Evolutionary conservation across 805 yeast species (phyloP), one percentile per base, ranked within the genome.

Genomic region (Komagataella populi): DNA sequence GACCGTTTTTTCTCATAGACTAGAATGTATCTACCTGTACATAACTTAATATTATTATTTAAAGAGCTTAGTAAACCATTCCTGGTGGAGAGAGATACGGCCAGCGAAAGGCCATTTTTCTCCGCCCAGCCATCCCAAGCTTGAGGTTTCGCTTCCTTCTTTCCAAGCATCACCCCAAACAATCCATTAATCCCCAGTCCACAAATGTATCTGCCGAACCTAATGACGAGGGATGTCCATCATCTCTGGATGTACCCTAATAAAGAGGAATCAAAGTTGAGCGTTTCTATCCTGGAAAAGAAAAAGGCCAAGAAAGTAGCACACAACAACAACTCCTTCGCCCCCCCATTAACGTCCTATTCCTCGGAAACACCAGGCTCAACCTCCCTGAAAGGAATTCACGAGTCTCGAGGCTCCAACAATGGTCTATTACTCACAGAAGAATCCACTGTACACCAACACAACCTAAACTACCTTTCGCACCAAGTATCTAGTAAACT

Each of bases 261-360:
- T 30, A 30, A 30, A 14, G 39, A 30, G 5, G 39, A 30, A 7
- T 30, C 39, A 30, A 30, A 30, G 14, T 30, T 30, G 14, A 30
- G 39, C 39, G 39, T 30, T 10, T 30, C 39, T 6, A 30, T 30
- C 14, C 14, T 30, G 20, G 50, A 51, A 43, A 50, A 46, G 23
- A 36, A 45, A 51, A 48, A 49, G 48, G 22, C 47, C 44, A 39
- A 48, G 22, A 16, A 47, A 23, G 45, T 45, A 36, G 44, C 51
- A 14, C 14, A 30, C 16, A 49, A 24, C 47, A 14, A 17, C n/a
- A 22, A 45, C 12, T 44, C 59, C 44, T 69, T 62, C 54, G 78
- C 78, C 1, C 83, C 82, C 2, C 80, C 83, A 6, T 60, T 79
- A 20, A 71, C 77, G 17, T 77, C 81, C 2, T 79, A 78, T 56